Evolutionary conservation across 768 basidiomycete genomes (phyloP), one percentile per base, ranked within the genome.

Genomic region (Exsudoporus frostii): DNA sequence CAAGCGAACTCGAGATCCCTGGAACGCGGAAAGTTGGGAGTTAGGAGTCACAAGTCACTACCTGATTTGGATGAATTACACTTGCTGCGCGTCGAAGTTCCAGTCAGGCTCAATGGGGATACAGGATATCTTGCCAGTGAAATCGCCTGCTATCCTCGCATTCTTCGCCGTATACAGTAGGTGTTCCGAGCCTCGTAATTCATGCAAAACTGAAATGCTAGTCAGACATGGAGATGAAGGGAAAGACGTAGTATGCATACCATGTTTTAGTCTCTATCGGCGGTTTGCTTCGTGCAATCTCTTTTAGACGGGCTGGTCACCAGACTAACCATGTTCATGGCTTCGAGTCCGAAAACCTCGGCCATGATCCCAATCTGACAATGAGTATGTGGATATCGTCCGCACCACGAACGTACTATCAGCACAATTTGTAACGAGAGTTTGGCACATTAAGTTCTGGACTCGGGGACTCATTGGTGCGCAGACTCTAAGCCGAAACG

Each of bases 271-370:
- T n/a, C n/a, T n/a, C n/a, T n/a, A n/a, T n/a, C n/a, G n/a, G n/a
- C n/a, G n/a, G n/a, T n/a, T n/a, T n/a, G n/a, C n/a, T n/a, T n/a
- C n/a, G n/a, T n/a, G n/a, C n/a, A n/a, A n/a, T n/a, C n/a, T n/a
- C n/a, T n/a, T n/a, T n/a, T n/a, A n/a, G n/a, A n/a, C n/a, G n/a
- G n/a, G n/a, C n/a, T n/a, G n/a, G n/a, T n/a, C n/a, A n/a, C n/a
- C n/a, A n/a, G n/a, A n/a, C n/a, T 69, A 41, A 88, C 95, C 89
- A 97, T 90, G 67, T 98, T 95, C 61, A 98, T 90, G 3, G 93
- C 90, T 20, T 86, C 82, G 8, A 97, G 74, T 1, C 81, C 82
- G 61, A 86, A 92, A 4, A 92, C 89, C 64, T 88, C 91, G 7
- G 95, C 92, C 0, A 83, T 81, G 41, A 88, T 79, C 10, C 88